Evolutionary conservation across 768 basidiomycete species (phyloP), one percentile per base, ranked within the genome.

Genomic region (Hygrocybe coccinea): DNA sequence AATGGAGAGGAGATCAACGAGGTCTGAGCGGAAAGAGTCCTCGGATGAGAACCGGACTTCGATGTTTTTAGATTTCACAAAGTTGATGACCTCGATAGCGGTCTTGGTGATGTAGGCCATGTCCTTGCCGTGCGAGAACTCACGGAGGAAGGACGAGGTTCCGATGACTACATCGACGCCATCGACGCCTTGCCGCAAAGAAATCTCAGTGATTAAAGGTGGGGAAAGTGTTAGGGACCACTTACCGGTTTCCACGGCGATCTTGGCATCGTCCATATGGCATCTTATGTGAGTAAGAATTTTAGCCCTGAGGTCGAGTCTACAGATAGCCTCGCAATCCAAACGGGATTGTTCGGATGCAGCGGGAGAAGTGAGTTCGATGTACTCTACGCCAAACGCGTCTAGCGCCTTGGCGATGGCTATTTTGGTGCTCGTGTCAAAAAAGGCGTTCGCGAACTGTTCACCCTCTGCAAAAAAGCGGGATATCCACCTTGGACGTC

Each of bases 101-200:
- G 92, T 89, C 76, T 95, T 97, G 79, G 95, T 95, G 77, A 99
- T 99, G 77, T 97, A 99, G 45, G 91, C 77, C 92, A 99, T 99
- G 72, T 98, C 97, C 83, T 98, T 99, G 67, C 97, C 97, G 71
- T 99, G 97, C 24, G 95, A 97, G 82, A 98, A 97, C 76, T 99
- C 95, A 64, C 95, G 88, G 49, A 98, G 86, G 88, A 97, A 99
- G 39, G 95, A 97, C 9, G 95, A 97, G 8, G 97, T 98, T 35
- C 97, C 95, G 60, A 99, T 98, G 71, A 98, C 97, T 62, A 98
- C 93, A 71, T 98, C 95, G 59, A 97, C 97, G 70, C 97, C 97
- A 68, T 98, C 94, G 43, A 99, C 95, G 69, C 94, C 93, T n/a
- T 93, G 63, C 35, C 29, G 29, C 51, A 24, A 34, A 50, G n/a